Base-by-base conservation (phyloP, 2,329 filamentous ascomycete species). In the Chrysoporthe puriensis region DNA sequence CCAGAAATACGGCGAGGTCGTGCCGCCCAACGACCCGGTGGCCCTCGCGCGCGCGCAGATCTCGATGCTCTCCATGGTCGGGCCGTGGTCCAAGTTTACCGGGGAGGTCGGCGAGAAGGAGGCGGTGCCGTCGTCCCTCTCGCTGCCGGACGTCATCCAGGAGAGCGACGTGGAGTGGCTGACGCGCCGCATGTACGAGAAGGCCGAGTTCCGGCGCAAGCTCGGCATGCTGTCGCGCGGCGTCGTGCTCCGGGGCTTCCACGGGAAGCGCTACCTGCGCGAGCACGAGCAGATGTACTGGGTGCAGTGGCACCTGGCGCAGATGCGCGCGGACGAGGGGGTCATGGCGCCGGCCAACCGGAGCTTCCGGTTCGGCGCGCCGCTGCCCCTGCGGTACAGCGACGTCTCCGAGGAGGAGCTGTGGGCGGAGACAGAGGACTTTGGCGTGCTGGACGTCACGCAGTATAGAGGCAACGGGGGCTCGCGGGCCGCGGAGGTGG, bases 231-330 rank as follows among this genome's bases (percentile, higher is more conserved):
- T 84, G 77, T 85, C 84, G 1, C 82, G 87, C 32, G 79, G 80
- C 54, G 87, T 88, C 56, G 86, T 89, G 3, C 83, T 87, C 65
- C 86, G 86, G 71, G 85, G 82, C 14, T 89, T 89, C 75, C 83
- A 83, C 62, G 85, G 86, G 2, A 84, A 87, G 56, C 81, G 86
- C 0, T 89, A 88, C 73, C 81, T 88, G 34, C 83, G 87, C 48
- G 86, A 88, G 73, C 86, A 88, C 74, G 86, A 88, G 73, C 86
- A 89, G 72, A 86, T 84, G 83, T 82, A 86, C 67, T 86, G 85
- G 84, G 81, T 81, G 43, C 76, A 78, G 70, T 78, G 77, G 77
- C 75, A 77, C 70, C 63, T 75, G 67, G 73, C 76, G 14, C 71
- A 72, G 63, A 78, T 78, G 75, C 71, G 64, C 36, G 68, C 68